A percentile compares a stretch with the other conserved stretches of the same genome.
phyloP scores from a whole-genome alignment of 2,329 filamentous ascomycete species.

The Verticillium alfalfae region DNA sequence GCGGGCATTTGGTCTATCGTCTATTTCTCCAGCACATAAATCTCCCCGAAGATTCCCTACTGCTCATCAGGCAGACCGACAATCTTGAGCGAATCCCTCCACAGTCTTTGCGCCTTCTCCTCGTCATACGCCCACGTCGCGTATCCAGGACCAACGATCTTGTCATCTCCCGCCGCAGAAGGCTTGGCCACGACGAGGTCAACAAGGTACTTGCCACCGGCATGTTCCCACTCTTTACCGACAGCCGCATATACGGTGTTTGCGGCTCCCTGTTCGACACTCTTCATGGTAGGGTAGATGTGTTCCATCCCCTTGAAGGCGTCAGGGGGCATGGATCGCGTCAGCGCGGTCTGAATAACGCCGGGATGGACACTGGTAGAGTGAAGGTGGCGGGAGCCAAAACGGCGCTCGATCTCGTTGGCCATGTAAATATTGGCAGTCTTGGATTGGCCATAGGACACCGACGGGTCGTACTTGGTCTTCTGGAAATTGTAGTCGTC shows the following conservation, averaged over 20 bases:
- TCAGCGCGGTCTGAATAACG: slow-evolving; percentile 23
- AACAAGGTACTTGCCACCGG: slow-evolving; percentile 38
- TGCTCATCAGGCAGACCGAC: slow-evolving; percentile 5
- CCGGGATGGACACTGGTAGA: slow-evolving; percentile 42
- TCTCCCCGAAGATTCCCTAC: background rate
- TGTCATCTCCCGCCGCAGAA: slow-evolving; percentile 2
- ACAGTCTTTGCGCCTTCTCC: background rate
- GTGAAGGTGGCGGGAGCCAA: slow-evolving; percentile 35
- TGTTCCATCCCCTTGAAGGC: background rate
- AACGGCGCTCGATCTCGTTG: slow-evolving; percentile 43
- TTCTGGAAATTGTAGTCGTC: slow-evolving; percentile 24
- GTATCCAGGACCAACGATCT: background rate
- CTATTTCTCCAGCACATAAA: too few species aligned
- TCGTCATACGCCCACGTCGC: slow-evolving; percentile 12
- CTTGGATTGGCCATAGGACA: slow-evolving; percentile 42
- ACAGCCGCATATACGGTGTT: slow-evolving; percentile 39
- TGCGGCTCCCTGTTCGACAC: slow-evolving; percentile 38
- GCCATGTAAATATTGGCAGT: slow-evolving; percentile 44
- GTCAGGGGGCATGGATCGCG: slow-evolving; percentile 1
- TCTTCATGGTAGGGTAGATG: slow-evolving; percentile 1
- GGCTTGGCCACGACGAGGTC: slow-evolving; percentile 22
- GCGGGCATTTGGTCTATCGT: too few species aligned
- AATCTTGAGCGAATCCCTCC: slow-evolving; percentile 6
- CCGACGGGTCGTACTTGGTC: slow-evolving; percentile 21
- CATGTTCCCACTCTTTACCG: slow-evolving; percentile 32